Evolutionary conservation across 2,329 filamentous ascomycete species (phyloP), one percentile per base, ranked within the genome.

Genomic region (Aspergillus floridensis): DNA sequence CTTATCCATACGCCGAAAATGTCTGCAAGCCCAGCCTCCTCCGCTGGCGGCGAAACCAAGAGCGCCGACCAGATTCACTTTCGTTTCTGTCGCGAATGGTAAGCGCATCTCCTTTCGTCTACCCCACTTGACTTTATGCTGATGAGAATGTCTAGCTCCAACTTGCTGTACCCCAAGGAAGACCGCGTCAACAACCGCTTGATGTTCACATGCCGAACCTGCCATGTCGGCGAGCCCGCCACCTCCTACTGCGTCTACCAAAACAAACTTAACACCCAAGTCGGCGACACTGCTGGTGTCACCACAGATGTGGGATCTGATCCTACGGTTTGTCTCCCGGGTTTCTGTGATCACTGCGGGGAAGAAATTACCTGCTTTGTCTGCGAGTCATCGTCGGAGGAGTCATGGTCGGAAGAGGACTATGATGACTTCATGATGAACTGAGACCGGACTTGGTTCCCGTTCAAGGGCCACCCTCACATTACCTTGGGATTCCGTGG

Each of bases 61-160:
- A 68, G 74, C 46, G 63, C 66, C 65, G 88, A 93, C 79, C 92
- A 96, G 77, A 93, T 98, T 77, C 92, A 91, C 51, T 99, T 98
- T 79, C 89, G 91, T 72, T 99, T 99, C 84, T 99, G 95, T 82
- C 92, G 92, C 69, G 95, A 99, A 84, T 99, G 95, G 88, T 89
- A 77, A 69, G 79, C 67, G 49, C 51, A 24, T 35, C 53, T 47
- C 8, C 32, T 4, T 57, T 35, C 48, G 21, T 52, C 35, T 47
- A 22, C 24, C 22, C 14, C 21, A 32, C 26, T 14, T n/a, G 29
- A 35, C 24, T 53, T 49, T 8, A 52, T 31, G 56, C 60, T 66
- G 63, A 66, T 71, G 59, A 71, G 60, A 44, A 48, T 46, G 26
- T 24, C 49, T 68, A 90, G 88, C 81, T 96, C 93, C 70, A 99